Evolutionary conservation across 306 rosid genomes (phyloP), one percentile per base, ranked within the genome.

Genomic region (Cucurbita ficifolia): DNA sequence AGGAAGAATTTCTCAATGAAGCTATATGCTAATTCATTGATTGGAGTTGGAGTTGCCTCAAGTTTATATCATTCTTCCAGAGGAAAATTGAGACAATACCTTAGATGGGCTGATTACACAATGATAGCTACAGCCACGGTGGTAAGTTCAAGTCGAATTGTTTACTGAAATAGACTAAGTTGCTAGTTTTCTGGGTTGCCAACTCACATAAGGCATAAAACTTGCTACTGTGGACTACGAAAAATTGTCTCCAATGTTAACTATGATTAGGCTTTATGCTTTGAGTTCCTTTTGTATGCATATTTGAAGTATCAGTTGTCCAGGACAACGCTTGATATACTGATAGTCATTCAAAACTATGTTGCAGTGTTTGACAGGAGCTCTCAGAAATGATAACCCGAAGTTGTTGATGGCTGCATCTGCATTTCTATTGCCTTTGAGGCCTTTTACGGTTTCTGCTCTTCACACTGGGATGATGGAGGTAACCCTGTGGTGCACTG

Each of bases 401-500:
- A 95, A 81, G 84, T 40, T 89, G 53, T 79, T 95, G 80, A 95
- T 84, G 91, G 96, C 96, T 35, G 99, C 97, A 76, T 86, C 97
- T 67, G 99, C 99, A 38, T 71, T 83, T 16, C 51, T 74, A 78
- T 88, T 95, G 70, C 99, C 99, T 0, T 80, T 91, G 76, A 93
- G 77, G 81, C 99, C 99, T 12, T 77, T 95, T 73, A 79, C 89
- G 96, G 97, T 95, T 85, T 86, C 99, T 48, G 88, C 88, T 39
- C 79, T 95, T 83, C 99, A 95, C 87, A 88, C 97, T 8, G 99
- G 97, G 81, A 86, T 95, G 85, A 89, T 95, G 97, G 99, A 95
- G 96, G 97, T 91, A 76, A 80, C 63, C 40, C 75, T 42, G 16
- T 29, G 14, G 29, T 29, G 24, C 40, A 0, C 10, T 46, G 48